Percentiles rank a stretch among this genome's conserved stretches.
Conservation (phyloP, 257 asterid genomes). For the Jasminum sambac region DNA sequence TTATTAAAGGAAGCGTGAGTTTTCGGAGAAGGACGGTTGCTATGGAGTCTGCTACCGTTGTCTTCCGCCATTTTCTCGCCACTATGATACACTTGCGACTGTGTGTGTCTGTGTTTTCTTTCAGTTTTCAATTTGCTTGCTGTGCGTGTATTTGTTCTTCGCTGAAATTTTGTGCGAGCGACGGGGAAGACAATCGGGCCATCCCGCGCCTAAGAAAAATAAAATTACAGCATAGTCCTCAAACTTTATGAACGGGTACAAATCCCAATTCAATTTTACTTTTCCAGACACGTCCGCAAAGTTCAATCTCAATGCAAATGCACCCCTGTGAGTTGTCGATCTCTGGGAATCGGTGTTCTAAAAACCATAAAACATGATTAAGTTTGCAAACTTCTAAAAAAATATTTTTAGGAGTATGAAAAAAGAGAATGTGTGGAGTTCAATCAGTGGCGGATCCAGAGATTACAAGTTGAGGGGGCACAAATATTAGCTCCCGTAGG, state of each 20-base stretch:
- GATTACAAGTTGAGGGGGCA: too few relatives aligned
- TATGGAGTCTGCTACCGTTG: conserved; percentile 29
- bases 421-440: too few relatives aligned
- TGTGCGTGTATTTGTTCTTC: neutral
- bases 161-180: neutral
- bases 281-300: too few relatives aligned
- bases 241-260: neutral
- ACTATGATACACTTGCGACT: neutral
- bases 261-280: neutral
- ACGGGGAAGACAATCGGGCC: neutral
- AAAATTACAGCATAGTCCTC: neutral
- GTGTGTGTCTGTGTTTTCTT: neutral
- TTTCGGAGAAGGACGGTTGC: conserved; percentile 52
- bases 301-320: neutral
- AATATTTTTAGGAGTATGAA: too few relatives aligned
- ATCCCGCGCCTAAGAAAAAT: neutral
- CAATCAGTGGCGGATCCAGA: too few relatives aligned
- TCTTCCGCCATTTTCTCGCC: conserved; percentile 49
- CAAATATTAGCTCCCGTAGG: too few relatives aligned
- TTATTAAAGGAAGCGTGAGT: conserved; percentile 46
- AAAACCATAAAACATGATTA: too few relatives aligned
- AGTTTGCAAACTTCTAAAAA: too few relatives aligned
- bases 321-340: too few relatives aligned
- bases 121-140: neutral
- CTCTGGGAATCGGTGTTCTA: too few relatives aligned